phyloP scores from a whole-genome alignment of 306 rosid species.

The Morella rubra region DNA sequence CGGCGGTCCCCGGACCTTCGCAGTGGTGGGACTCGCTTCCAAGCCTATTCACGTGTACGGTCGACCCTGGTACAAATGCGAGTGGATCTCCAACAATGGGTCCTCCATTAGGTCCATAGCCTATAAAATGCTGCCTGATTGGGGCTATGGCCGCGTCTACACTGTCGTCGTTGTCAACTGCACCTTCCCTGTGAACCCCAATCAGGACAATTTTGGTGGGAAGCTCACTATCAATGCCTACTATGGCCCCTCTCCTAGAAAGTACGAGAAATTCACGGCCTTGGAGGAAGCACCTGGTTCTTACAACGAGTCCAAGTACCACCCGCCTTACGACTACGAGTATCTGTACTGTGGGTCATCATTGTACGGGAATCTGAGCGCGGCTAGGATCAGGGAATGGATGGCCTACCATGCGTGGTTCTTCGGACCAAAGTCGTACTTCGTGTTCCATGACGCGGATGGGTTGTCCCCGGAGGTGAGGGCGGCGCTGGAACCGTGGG shows the following conservation, averaged over 20 bases:
- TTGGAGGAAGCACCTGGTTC: conserved; percentile 33
- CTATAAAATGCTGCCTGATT: conserved; percentile 41
- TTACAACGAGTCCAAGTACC: conserved; percentile 34
- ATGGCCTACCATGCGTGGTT: conserved; percentile 47
- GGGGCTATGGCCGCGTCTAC: conserved; percentile 52
- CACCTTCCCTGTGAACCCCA: conserved; percentile 36
- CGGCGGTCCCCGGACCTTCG: conserved; percentile 38
- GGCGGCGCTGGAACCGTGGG: conserved; percentile 45
- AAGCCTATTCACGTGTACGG: conserved; percentile 45
- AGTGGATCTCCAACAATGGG: conserved; percentile 40
- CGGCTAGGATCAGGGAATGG: conserved; percentile 41
- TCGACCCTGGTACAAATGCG: conserved; percentile 40
- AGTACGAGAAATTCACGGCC: conserved; percentile 39
- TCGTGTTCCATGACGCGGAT: conserved; percentile 43
- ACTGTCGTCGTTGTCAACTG: conserved; percentile 45
- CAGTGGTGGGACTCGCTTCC: conserved; percentile 40
- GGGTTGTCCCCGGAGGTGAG: conserved; percentile 40
- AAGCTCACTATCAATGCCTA: conserved; percentile 38
- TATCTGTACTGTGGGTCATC: conserved; percentile 43
- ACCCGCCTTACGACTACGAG: conserved; percentile 34
- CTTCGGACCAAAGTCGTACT: conserved; percentile 41
- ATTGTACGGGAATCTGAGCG: conserved; percentile 36
- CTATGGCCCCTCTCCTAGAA: conserved; percentile 27
- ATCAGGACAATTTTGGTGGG: conserved; percentile 35
- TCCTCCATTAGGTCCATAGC: conserved; percentile 34